Evolutionary conservation across 257 asterid species (phyloP), one percentile per base, ranked within the genome.

Genomic region (Fraxinus anomala): DNA sequence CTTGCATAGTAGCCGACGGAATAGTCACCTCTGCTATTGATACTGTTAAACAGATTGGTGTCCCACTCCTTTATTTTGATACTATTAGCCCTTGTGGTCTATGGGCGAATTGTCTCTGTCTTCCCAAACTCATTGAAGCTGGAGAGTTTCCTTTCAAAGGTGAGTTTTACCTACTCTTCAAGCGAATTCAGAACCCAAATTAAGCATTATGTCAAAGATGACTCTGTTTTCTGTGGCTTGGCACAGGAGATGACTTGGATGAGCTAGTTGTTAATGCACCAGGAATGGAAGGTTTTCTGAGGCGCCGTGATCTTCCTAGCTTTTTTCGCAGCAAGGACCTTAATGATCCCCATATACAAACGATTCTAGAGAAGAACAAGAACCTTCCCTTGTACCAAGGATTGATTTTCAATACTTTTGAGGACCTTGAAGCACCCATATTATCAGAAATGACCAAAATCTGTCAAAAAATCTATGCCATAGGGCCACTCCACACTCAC

Each of bases 281-380:
- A 2, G 97, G 89, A 16, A 83, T 88, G 91, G 94, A 88, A 82
- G 89, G 90, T 79, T 70, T 85, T 11, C 72, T 89, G 4, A 66
- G 96, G 69, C 92, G 92, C 0, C 94, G 96, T 0, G 97, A 92
- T 81, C 89, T 92, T n/a, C 96, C 97, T 0, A 77, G 86, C 84
- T 88, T 90, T 63, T 89, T 81, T 73, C 91, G 96, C 2, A 19
- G 76, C 40, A 40, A 34, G 1, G 80, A 79, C 82, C 21, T 85
- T 17, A 79, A 80, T 8, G 82, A 83, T 65, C 76, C 17, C 1
- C 5, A 69, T 1, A 77, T 89, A 21, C 77, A 83, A 44, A 47
- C 65, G 4, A 13, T 89, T 24, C 81, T 80, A 8, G 79, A 67
- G 19, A 92, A 89, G 78, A 85, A 5, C 36, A 49, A 30, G 14